These are phyloP conservation scores for Choiromyces venosus DNA, from an alignment of 495 filamentous ascomycete species.

Conservation along the genomic window DNA sequence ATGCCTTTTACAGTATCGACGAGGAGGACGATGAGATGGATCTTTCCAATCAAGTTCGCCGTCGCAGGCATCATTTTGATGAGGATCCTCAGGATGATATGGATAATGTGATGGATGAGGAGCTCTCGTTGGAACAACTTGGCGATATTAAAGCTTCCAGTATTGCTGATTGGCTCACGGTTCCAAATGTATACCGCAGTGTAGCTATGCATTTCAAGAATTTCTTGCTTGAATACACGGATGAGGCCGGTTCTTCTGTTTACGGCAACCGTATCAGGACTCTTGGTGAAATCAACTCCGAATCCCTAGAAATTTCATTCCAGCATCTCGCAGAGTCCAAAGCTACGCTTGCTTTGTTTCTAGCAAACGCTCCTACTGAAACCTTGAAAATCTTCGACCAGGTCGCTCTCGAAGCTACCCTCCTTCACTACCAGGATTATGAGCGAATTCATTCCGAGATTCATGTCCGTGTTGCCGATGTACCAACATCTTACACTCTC, in stretches of 20 bases:
- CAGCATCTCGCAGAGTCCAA: constrained; percentile 82
- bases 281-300: constrained; percentile 92
- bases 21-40: constrained; percentile 78
- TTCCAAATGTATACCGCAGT: constrained; percentile 82
- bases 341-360: constrained; percentile 95
- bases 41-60: constrained; percentile 71
- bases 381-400: constrained; percentile 95
- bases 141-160: constrained; percentile 90
- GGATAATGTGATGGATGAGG: constrained; percentile 87
- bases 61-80: constrained; percentile 74
- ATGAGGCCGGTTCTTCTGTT: constrained; percentile 77
- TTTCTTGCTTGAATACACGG: constrained; percentile 93
- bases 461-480: constrained; percentile 91
- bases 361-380: constrained; percentile 90
- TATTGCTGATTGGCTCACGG: constrained; percentile 88
- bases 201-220: constrained; percentile 95
- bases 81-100: constrained; percentile 85
- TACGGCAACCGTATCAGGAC: constrained; percentile 90
- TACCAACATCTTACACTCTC: constrained; percentile 93
- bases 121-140: constrained; percentile 84
- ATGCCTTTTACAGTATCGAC: constrained; percentile 82
- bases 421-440: constrained; percentile 95
- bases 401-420: constrained; percentile 89
- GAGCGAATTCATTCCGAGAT: constrained; percentile 97
- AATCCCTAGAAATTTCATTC: constrained; percentile 93